These are phyloP conservation scores for Micractinium sp. DNA, from an alignment of 139 green algal species.

Conservation along the genomic window DNA sequence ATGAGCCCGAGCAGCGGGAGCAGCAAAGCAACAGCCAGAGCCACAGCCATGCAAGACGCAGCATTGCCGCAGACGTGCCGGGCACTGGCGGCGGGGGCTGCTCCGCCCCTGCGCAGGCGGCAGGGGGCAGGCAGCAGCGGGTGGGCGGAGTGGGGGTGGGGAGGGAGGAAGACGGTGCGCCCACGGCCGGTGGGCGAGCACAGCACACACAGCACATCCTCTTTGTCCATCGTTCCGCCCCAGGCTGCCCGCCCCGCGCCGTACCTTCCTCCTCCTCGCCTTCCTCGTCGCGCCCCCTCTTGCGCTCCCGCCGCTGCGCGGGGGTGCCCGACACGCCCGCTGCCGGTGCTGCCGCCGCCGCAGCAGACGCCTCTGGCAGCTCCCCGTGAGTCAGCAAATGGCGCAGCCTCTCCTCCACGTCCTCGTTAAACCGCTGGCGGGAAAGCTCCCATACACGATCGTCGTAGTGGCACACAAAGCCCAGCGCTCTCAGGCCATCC, in stretches of 20 bases:
- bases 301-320: not conserved
- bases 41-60: too few species aligned
- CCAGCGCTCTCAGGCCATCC: not conserved
- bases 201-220: too few species aligned
- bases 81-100: too few species aligned
- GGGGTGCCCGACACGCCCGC: not conserved
- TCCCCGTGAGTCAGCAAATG: not conserved
- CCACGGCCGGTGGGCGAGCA: too few species aligned
- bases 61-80: too few species aligned
- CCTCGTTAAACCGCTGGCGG: not conserved
- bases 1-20: too few species aligned
- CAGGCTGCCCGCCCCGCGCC: too few species aligned
- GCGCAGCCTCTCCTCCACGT: not conserved
- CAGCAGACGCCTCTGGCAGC: not conserved
- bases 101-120: not conserved
- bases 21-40: too few species aligned
- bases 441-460: not conserved
- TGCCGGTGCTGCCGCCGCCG: not conserved
- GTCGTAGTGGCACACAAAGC: not conserved
- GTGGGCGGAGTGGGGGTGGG: too few species aligned
- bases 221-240: too few species aligned
- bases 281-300: not conserved
- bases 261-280: too few species aligned
- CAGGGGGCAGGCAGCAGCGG: not conserved
- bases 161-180: not conserved